Evolutionary conservation across 768 basidiomycete species (phyloP).

Genomic region (Pleurotus djamor): DNA sequence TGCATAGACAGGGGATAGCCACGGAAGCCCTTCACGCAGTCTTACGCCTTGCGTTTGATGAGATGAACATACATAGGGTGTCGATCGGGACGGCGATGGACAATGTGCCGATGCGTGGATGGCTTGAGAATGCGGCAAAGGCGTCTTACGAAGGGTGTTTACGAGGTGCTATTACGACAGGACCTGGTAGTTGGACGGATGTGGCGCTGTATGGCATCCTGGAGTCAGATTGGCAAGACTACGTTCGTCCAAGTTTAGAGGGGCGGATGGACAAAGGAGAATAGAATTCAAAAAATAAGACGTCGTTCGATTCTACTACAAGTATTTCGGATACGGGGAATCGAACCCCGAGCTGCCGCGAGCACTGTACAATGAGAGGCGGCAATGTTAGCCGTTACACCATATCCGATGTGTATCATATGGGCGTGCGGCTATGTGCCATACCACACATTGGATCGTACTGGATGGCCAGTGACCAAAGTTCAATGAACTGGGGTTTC

Average conservation of each 20-base stretch:
- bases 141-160: too few species aligned
- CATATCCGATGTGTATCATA: slow-evolving; percentile 31
- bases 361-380: slow-evolving; percentile 35
- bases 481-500: background rate
- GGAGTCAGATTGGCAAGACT: too few species aligned
- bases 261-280: background rate
- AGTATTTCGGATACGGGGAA: slow-evolving; percentile 35
- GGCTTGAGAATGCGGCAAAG: too few species aligned
- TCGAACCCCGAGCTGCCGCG: slow-evolving; percentile 60
- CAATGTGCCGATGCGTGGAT: too few species aligned
- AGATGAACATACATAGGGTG: too few species aligned
- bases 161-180: too few species aligned
- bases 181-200: too few species aligned
- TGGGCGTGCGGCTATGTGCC: background rate
- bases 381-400: slow-evolving; percentile 62
- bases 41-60: too few species aligned
- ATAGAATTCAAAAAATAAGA: background rate
- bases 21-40: too few species aligned
- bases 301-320: background rate
- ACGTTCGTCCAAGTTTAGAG: background rate
- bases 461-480: background rate
- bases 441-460: background rate
- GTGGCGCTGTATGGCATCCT: too few species aligned
- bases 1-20: too few species aligned
- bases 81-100: too few species aligned